Conservation (phyloP, 2,329 filamentous ascomycete species). For the Colletotrichum shisoi region DNA sequence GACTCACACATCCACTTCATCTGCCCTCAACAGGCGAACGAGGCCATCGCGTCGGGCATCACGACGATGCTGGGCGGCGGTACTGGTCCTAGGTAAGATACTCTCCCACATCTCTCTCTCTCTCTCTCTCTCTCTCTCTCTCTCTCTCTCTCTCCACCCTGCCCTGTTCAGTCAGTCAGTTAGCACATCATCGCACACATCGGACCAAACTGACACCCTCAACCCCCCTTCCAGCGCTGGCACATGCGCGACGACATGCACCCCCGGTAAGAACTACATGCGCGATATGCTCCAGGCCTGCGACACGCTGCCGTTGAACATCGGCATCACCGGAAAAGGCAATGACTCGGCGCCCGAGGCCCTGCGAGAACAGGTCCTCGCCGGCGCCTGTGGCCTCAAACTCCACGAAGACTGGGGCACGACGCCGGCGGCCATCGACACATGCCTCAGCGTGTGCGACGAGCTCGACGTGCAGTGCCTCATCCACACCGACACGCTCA, state of each 20-base stretch:
- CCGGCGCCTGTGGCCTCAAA: conserved; percentile 89
- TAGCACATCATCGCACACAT: background rate
- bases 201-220: conserved; percentile 40
- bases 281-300: conserved; percentile 88
- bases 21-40: conserved; percentile 88
- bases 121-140: too few species aligned
- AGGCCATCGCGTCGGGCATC: conserved; percentile 83
- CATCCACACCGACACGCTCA: conserved; percentile 95
- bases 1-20: conserved; percentile 95
- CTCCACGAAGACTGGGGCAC: conserved; percentile 96
- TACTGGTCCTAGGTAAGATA: conserved; percentile 78
- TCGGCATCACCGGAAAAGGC: conserved; percentile 92
- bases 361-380: conserved; percentile 79
- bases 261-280: conserved; percentile 83
- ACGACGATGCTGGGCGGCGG: conserved; percentile 92
- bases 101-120: too few species aligned
- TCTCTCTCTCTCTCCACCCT: background rate
- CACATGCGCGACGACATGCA: conserved; percentile 92
- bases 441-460: conserved; percentile 85
- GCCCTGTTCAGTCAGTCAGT: background rate
- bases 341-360: conserved; percentile 78
- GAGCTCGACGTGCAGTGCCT: conserved; percentile 91
- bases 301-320: conserved; percentile 82
- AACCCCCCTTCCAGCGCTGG: conserved; percentile 67
- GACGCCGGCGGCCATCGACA: conserved; percentile 89